Base-by-base conservation (phyloP, 2,329 filamentous ascomycete genomes). In the Aspergillus neoniger region DNA sequence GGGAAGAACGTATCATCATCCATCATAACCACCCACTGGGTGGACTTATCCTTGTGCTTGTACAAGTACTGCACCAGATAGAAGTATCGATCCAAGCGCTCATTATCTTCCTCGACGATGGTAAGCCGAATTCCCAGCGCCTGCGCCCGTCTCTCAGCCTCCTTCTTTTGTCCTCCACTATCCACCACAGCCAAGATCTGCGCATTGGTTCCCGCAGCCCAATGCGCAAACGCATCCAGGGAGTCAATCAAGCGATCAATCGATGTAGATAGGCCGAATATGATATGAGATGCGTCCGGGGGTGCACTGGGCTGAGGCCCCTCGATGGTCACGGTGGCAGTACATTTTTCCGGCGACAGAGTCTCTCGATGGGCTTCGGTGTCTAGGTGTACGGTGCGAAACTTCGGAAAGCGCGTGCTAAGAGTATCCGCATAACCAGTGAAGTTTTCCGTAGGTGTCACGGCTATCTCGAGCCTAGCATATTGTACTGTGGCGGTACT, bases 1-100 rank as follows among this genome's bases (percentile, higher is more conserved):
- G 83, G 83, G 65, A 86, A 86, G 72, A 86, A 86, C 7, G 84
- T 86, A 67, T 86, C 85, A 67, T 87, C 84, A 69, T 86, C 84
- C 17, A 86, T 76, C 43, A 86, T 73, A 30, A 79, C 81, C 21
- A 81, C 77, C 83, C 84, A 86, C 47, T 77, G 71, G 0, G 82
- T 83, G 3, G 74, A 66, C 12, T 53, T 51, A n/a, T 76, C 69
- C 23, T 55, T 57, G 39, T 61, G 32, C 41, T 84, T 69, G 58
- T 85, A 77, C 44, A 81, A 72, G 10, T 59, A 49, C n/a, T 77
- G 74, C 8, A 85, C 67, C 4, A 85, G 77, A 28, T 80, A 76
- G 68, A 86, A 85, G 67, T 85, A 83, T 57, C 83, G 82, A 64
- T 85, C 67, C 32, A 69, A 51, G n/a, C 62, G 65, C 23, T 66